Evolutionary conservation across 2,329 filamentous ascomycete species (phyloP).

Genomic region (Magnaporthales sp.): DNA sequence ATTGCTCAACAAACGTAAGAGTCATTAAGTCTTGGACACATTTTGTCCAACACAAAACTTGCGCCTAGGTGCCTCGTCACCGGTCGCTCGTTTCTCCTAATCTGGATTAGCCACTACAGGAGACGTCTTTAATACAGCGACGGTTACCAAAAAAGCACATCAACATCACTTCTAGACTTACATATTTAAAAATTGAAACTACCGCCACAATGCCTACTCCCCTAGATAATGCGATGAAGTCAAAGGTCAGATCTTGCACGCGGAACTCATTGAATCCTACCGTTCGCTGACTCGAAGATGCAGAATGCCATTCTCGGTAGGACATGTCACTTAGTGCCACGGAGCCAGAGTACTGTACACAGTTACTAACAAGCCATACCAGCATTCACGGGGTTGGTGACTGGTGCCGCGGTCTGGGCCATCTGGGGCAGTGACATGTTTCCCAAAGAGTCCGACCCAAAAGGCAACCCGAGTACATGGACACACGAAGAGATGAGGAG

Average conservation of each 20-base stretch:
- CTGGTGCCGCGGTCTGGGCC: conserved; percentile 71
- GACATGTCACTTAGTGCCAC: background rate
- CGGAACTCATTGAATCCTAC: background rate
- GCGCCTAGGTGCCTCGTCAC: background rate
- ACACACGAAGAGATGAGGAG: conserved; percentile 68
- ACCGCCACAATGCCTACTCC: conserved; percentile 52
- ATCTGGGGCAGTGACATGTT: conserved; percentile 86
- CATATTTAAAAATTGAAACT: background rate
- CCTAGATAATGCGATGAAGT: conserved; percentile 60
- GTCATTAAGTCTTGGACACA: background rate
- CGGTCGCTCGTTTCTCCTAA: background rate
- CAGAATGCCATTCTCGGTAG: conserved; percentile 65
- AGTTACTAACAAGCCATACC: background rate
- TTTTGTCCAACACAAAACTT: background rate
- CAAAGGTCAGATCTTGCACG: conserved; percentile 43
- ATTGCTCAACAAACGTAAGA: background rate
- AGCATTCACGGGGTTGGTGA: conserved; percentile 77
- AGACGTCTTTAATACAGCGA: no score
- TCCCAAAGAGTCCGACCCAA: conserved; percentile 66
- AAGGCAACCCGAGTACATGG: conserved; percentile 63
- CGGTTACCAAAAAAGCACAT: background rate
- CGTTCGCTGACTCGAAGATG: conserved; percentile 7
- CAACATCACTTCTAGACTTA: background rate
- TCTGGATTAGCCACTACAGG: background rate
- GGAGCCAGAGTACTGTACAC: background rate